Percentiles rank a stretch among this genome's conserved stretches.
Evolutionary conservation across 805 yeast genomes (phyloP).

Genomic region (Yamadazyma tumulicola): DNA sequence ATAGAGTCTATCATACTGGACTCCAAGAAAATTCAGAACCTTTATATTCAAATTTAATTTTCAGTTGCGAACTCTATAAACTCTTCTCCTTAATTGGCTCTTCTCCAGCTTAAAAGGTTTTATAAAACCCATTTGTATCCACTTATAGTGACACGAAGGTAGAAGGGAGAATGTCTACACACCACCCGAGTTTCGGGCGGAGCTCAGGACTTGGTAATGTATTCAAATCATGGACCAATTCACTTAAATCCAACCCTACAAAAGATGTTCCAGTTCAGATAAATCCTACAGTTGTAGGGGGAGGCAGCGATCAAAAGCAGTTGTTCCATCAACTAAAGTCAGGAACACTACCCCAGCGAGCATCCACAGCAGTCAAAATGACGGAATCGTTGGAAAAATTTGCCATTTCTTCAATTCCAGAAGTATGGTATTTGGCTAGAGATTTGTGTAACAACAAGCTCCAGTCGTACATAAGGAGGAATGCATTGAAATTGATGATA

Average conservation of each 20-base stretch:
- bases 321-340: slow-evolving; percentile 36
- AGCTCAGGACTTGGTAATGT: slow-evolving; percentile 39
- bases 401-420: slow-evolving; percentile 59
- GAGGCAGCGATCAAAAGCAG: slow-evolving; percentile 38
- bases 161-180: slow-evolving; percentile 14
- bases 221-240: slow-evolving; percentile 35
- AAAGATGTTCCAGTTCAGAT: slow-evolving; percentile 30
- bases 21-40: too few species aligned
- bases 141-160: too few species aligned
- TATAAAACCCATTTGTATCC: too few species aligned
- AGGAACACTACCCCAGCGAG: slow-evolving; percentile 35
- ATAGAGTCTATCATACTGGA: slow-evolving; percentile 30
- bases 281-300: slow-evolving; percentile 44
- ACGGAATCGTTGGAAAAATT: slow-evolving; percentile 48
- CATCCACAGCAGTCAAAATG: slow-evolving; percentile 51
- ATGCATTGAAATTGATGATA: slow-evolving; percentile 50
- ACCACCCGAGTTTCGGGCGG: slow-evolving; percentile 27
- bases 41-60: too few species aligned
- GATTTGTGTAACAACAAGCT: slow-evolving; percentile 46
- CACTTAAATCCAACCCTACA: slow-evolving; percentile 27
- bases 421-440: slow-evolving; percentile 70
- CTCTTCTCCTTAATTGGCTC: too few species aligned
- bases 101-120: too few species aligned
- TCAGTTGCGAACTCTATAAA: too few species aligned
- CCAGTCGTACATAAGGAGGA: slow-evolving; percentile 29